phyloP scores from a whole-genome alignment of 2,329 filamentous ascomycete genomes.

The Bipolaris zeicola region DNA sequence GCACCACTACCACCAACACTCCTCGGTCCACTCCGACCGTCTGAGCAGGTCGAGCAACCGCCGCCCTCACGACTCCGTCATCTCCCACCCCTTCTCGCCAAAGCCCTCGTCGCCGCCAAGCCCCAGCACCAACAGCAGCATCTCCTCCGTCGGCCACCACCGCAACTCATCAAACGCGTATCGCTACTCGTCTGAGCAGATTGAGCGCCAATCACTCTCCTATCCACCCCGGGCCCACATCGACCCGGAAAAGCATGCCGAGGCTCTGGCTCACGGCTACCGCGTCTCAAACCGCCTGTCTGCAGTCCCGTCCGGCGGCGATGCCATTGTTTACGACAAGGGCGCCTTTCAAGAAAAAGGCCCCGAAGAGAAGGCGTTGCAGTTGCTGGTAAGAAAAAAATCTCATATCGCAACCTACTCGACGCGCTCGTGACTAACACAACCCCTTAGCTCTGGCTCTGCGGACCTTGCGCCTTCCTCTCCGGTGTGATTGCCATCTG shows the following conservation, averaged over 20 bases:
- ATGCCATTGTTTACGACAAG: constrained; percentile 41
- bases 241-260: constrained; percentile 42
- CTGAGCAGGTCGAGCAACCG: constrained; percentile 32
- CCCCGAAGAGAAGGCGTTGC: constrained; percentile 53
- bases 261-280: constrained; percentile 25
- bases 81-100: constrained; percentile 47
- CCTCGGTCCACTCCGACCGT: constrained; percentile 18
- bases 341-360: constrained; percentile 46
- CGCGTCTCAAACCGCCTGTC: constrained; percentile 28
- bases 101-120: constrained; percentile 43
- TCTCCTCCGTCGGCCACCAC: constrained; percentile 30
- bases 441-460: constrained; percentile 57
- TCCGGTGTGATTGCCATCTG: constrained; percentile 61
- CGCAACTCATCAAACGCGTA: constrained; percentile 25
- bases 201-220: constrained; percentile 15
- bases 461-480: constrained; percentile 59
- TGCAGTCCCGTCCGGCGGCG: constrained; percentile 26
- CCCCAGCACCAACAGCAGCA: constrained; percentile 43
- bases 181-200: constrained; percentile 15
- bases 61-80: constrained; percentile 46
- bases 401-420: background rate
- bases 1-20: constrained; percentile 21
- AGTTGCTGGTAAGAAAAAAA: constrained; percentile 47
- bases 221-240: constrained; percentile 37
- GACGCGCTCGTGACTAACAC: constrained; percentile 13